phyloP scores from a whole-genome alignment of 2,329 filamentous ascomycete species.

The Trichoderma sp. region DNA sequence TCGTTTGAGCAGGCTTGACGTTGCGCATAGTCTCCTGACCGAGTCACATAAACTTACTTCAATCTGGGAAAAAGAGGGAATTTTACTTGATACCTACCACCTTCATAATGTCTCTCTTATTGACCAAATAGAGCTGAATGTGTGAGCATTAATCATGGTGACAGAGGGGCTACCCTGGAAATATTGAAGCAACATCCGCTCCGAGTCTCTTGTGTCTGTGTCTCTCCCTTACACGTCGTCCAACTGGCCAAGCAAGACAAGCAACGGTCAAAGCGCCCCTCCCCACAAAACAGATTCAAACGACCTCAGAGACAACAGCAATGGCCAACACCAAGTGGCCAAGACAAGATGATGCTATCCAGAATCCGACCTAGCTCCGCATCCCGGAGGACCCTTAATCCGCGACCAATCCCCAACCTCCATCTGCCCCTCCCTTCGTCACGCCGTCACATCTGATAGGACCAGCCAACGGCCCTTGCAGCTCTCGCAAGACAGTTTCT shows the following conservation, averaged over 20 bases:
- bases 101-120: background rate
- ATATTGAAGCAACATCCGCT: background rate
- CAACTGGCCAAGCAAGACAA: background rate
- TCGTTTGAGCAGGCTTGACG: background rate
- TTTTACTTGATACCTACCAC: background rate
- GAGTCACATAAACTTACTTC: too few relatives aligned
- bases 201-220: background rate
- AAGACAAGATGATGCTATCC: slow-evolving; percentile 15
- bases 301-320: background rate
- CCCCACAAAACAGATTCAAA: background rate
- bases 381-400: slow-evolving; percentile 27
- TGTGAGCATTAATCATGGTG: background rate
- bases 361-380: slow-evolving; percentile 13
- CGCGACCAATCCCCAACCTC: slow-evolving; percentile 20
- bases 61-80: too few relatives aligned
- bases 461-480: slow-evolving; percentile 24
- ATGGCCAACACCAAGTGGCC: background rate
- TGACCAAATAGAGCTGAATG: background rate
- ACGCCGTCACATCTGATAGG: slow-evolving; percentile 23
- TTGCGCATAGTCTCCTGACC: background rate
- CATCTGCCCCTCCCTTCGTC: slow-evolving; percentile 27
- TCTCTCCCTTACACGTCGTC: background rate
- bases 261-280: background rate
- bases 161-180: background rate
- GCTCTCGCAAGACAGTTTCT: slow-evolving; percentile 19